Conservation (phyloP, 495 filamentous ascomycete genomes). For the Penicillium pancosmium region DNA sequence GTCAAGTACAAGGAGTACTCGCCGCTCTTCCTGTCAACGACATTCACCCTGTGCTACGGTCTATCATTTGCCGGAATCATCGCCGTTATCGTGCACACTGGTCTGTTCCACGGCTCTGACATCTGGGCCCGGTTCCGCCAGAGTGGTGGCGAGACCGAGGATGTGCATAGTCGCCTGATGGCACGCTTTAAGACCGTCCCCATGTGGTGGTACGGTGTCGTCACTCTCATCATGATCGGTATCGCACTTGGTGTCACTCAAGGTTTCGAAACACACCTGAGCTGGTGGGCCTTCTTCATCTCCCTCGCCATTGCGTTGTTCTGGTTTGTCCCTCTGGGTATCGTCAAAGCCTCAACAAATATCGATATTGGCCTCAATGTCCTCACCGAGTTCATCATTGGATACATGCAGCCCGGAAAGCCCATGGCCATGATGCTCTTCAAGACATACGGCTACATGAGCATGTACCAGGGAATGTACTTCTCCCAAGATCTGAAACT, state of each 20-base stretch:
- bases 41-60: conserved; percentile 60
- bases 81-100: conserved; percentile 56
- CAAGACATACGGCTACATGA: conserved; percentile 64
- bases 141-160: conserved; percentile 59
- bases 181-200: conserved; percentile 59
- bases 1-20: conserved; percentile 59
- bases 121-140: conserved; percentile 53
- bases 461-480: conserved; percentile 56
- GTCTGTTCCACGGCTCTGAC: conserved; percentile 58
- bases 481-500: conserved; percentile 57
- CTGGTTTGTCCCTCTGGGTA: conserved; percentile 57
- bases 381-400: conserved; percentile 64
- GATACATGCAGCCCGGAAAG: conserved; percentile 62
- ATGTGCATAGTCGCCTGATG: conserved; percentile 69
- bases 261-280: conserved; percentile 54
- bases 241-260: conserved; percentile 55
- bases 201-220: conserved; percentile 62
- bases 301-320: conserved; percentile 50
- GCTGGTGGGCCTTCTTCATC: conserved; percentile 58
- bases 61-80: conserved; percentile 62
- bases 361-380: conserved; percentile 59
- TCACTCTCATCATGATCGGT: conserved; percentile 52
- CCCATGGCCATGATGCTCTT: conserved; percentile 70
- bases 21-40: conserved; percentile 62
- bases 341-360: conserved; percentile 57